Evolutionary conservation across 495 filamentous ascomycete genomes (phyloP).

Genomic region (Annulohypoxylon maeteangense): DNA sequence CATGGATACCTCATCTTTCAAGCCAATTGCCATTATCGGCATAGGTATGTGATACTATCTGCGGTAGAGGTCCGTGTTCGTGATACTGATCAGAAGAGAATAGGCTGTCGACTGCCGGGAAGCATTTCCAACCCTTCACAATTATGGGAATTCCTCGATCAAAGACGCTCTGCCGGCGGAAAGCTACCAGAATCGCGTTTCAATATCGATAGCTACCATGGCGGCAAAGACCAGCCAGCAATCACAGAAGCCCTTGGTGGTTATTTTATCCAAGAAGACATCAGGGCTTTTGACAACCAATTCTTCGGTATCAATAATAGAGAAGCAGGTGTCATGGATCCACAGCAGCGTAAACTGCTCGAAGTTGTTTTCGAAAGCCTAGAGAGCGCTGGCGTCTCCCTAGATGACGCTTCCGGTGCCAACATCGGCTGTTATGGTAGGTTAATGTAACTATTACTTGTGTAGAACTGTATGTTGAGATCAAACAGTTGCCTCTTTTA

Average conservation of each 20-base stretch:
- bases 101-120: slow-evolving; percentile 21
- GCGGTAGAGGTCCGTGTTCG: neutral
- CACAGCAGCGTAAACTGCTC: slow-evolving; percentile 54
- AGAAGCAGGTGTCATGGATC: slow-evolving; percentile 53
- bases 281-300: slow-evolving; percentile 56
- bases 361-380: slow-evolving; percentile 56
- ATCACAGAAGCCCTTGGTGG: slow-evolving; percentile 47
- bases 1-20: neutral
- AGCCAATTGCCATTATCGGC: slow-evolving; percentile 9
- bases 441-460: neutral
- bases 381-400: slow-evolving; percentile 45
- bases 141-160: slow-evolving; percentile 38
- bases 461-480: neutral
- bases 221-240: slow-evolving; percentile 6
- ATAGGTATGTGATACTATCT: neutral
- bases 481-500: slow-evolving; percentile 40
- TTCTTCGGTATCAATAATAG: slow-evolving; percentile 63
- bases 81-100: neutral
- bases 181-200: slow-evolving; percentile 14
- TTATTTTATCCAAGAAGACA: slow-evolving; percentile 58
- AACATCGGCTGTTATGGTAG: slow-evolving; percentile 63
- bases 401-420: slow-evolving; percentile 71
- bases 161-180: slow-evolving; percentile 26
- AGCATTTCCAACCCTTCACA: neutral
- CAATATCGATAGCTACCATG: slow-evolving; percentile 31